Evolutionary conservation across 306 rosid genomes (phyloP).

Genomic region (Sechiopsis laciniata): DNA sequence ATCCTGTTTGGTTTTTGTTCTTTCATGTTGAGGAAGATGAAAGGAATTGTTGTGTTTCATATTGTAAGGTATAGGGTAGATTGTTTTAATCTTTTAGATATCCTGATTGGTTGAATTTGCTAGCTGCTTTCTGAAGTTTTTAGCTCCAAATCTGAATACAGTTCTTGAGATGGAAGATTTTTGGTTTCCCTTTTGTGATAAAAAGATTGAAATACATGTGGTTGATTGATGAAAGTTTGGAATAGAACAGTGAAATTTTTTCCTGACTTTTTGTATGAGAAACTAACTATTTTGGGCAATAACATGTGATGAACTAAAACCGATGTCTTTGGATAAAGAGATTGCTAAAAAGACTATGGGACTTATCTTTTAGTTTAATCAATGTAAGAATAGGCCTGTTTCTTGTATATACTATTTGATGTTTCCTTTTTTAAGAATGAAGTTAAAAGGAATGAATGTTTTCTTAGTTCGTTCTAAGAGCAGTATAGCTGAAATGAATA

Average conservation of each 20-base stretch:
- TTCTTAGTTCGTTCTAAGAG: not conserved
- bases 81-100: not conserved
- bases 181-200: not conserved
- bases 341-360: not conserved
- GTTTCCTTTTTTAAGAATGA: not conserved
- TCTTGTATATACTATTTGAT: not conserved
- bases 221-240: not conserved
- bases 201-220: not conserved
- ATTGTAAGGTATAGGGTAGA: not conserved
- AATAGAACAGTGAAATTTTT: not conserved
- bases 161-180: not conserved
- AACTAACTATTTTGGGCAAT: not conserved
- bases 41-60: not conserved
- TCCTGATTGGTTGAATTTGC: not conserved
- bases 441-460: not conserved
- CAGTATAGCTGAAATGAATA: not conserved
- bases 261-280: not conserved
- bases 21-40: not conserved
- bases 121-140: not conserved
- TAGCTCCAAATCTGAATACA: slow-evolving; percentile 9
- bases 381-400: not conserved
- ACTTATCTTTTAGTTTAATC: not conserved
- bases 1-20: not conserved
- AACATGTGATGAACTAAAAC: not conserved
- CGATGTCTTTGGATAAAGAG: not conserved